Evolutionary conservation across 768 basidiomycete genomes (phyloP).

Genomic region (Cubamyces sp.): DNA sequence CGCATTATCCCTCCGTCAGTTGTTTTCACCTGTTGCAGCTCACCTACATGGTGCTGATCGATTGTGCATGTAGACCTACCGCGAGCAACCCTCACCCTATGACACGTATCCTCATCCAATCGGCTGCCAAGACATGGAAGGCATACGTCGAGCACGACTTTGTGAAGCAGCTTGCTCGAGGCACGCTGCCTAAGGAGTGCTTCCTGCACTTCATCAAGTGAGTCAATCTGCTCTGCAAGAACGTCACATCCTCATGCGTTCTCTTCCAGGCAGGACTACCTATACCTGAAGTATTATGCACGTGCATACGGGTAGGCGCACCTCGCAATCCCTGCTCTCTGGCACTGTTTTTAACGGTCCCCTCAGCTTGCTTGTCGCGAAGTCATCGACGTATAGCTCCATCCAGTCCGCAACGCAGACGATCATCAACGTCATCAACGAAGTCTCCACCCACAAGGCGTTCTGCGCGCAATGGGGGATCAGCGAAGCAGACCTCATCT

Average conservation of each 20-base stretch:
- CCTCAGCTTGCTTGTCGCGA: slow-evolving; percentile 73
- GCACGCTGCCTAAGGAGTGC: slow-evolving; percentile 62
- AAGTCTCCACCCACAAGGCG: slow-evolving; percentile 70
- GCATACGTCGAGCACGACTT: slow-evolving; percentile 85
- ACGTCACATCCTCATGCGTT: background rate
- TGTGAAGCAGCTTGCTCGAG: slow-evolving; percentile 73
- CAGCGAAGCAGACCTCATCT: slow-evolving; percentile 58
- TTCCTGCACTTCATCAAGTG: slow-evolving; percentile 90
- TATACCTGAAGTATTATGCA: slow-evolving; percentile 82
- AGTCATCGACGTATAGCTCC: slow-evolving; percentile 63
- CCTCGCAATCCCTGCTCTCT: background rate
- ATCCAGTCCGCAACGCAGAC: slow-evolving; percentile 68
- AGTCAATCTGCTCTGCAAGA: slow-evolving; percentile 25
- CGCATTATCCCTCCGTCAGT: slow-evolving; percentile 61
- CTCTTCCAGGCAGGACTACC: slow-evolving; percentile 71
- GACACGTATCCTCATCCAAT: slow-evolving; percentile 62
- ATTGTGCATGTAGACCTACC: slow-evolving; percentile 50
- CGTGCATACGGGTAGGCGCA: slow-evolving; percentile 70
- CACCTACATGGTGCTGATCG: background rate
- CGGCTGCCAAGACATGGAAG: slow-evolving; percentile 62
- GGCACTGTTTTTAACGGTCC: background rate
- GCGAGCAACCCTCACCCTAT: slow-evolving; percentile 68
- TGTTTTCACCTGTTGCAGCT: background rate
- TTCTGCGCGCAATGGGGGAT: slow-evolving; percentile 79
- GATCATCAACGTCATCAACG: slow-evolving; percentile 64